These are phyloP conservation scores for Rhodotorula paludigena DNA, from an alignment of 768 basidiomycete species.

Conservation along the genomic window DNA sequence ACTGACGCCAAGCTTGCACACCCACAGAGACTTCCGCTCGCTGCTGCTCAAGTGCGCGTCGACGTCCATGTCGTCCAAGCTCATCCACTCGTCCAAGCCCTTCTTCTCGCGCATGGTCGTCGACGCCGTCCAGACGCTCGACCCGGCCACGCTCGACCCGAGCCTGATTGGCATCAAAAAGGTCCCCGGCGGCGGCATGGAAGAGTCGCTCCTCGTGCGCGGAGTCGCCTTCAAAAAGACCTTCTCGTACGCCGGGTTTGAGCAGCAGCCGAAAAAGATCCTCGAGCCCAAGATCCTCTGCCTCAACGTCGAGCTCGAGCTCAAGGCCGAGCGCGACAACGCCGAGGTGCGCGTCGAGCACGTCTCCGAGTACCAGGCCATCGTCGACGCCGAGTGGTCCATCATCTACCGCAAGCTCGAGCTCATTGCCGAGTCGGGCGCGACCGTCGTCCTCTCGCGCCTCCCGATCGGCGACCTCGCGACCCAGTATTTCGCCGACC, in stretches of 20 bases:
- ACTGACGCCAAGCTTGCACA: not conserved
- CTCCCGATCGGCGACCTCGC: conserved; percentile 97
- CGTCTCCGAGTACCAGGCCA: conserved; percentile 96
- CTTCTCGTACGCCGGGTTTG: conserved; percentile 97
- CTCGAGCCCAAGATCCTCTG: conserved; percentile 80
- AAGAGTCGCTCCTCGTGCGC: conserved; percentile 79
- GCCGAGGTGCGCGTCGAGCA: conserved; percentile 96
- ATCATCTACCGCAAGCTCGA: conserved; percentile 97
- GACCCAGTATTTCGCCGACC: conserved; percentile 98
- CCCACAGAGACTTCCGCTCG: conserved; percentile 75
- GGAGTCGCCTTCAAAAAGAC: conserved; percentile 99
- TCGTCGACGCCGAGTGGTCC: conserved; percentile 99
- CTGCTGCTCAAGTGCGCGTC: conserved; percentile 93
- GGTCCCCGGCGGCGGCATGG: conserved; percentile 94
- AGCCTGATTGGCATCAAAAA: conserved; percentile 73
- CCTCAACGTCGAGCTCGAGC: conserved; percentile 93
- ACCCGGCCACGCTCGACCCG: conserved; percentile 90
- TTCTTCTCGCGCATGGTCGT: conserved; percentile 99
- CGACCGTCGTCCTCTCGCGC: conserved; percentile 95
- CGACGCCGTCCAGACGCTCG: conserved; percentile 85
- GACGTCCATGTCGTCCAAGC: conserved; percentile 99
- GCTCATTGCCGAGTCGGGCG: conserved; percentile 91
- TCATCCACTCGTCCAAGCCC: conserved; percentile 96
- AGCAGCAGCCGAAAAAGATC: conserved; percentile 96
- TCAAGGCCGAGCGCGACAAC: conserved; percentile 99